Percentiles rank a stretch among this genome's conserved stretches.
Evolutionary conservation across 2,329 filamentous ascomycete species (phyloP).

Genomic region (Xylaria sp.): DNA sequence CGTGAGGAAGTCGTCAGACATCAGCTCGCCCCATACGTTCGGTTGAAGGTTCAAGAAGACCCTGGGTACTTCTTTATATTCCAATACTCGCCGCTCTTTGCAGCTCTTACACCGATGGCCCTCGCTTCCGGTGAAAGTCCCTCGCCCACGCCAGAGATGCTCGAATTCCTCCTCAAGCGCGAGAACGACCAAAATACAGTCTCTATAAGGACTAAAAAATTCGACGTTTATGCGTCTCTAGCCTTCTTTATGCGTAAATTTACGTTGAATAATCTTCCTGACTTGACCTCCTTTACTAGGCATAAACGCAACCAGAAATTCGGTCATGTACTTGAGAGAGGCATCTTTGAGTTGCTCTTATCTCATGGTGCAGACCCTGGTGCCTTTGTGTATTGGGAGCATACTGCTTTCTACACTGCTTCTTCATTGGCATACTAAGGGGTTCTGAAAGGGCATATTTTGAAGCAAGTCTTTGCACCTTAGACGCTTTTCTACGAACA

Average conservation of each 20-base stretch:
- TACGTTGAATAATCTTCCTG: too few species aligned
- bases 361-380: background rate
- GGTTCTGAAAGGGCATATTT: background rate
- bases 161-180: background rate
- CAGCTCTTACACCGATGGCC: background rate
- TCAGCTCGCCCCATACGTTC: background rate
- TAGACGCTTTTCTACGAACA: background rate
- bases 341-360: background rate
- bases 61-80: background rate
- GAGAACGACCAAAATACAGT: background rate
- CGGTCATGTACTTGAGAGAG: background rate
- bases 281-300: background rate
- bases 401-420: background rate
- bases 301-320: background rate
- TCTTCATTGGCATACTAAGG: background rate
- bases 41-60: background rate
- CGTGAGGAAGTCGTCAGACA: background rate
- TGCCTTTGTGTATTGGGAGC: background rate
- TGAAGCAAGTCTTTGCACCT: background rate
- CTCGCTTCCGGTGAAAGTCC: background rate
- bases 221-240: background rate
- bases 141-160: background rate
- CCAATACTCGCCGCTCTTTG: background rate
- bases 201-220: background rate
- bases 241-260: background rate